Base-by-base conservation (phyloP, 306 rosid genomes). In the Prunus padus region DNA sequence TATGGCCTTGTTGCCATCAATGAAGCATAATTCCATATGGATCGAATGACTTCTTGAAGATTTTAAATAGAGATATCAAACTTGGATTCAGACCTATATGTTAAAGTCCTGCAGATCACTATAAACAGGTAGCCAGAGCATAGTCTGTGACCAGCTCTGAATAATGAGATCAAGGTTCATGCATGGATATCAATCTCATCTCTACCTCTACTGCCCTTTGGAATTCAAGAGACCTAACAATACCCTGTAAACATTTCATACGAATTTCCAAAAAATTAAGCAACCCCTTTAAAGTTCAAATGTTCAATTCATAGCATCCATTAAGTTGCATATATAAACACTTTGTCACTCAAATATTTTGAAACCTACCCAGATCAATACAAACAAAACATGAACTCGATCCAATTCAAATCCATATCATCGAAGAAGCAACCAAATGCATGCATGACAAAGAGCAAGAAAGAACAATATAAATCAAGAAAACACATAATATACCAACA, bases 291-390 rank as follows among this genome's bases (percentile, higher is more conserved):
- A 11, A 8, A 37, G 37, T 71, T 5, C 26, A 57, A 71, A 40
- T 40, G 40, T 42, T 42, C 51, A 55, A 67, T 25, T 28, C 49
- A 50, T 15, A 44, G 14, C 37, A 40, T 72, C 55, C 31, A 75
- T 8, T 22, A 73, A 66, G 51, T 55, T 13, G 19, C 40, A 3
- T 30, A 30, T 10, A 75, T 31, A 31, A 14, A 8, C 37, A 55
- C 10, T 11, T 66, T 13, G n/a, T 25, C 9, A 33, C 65, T 71
- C 1, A 23, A 40, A 71, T 13, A n/a, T n/a, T n/a, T n/a, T 14
- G 12, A 14, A 15, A 64, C 57, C 56, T 50, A 2, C 4, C 69
- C 45, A 65, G 69, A 79, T 65, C 79, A 65, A 65, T 30, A 45
- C 10, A 62, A 56, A 11, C 14, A 18, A 28, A 73, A 62, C 25